Conservation (phyloP, 139 green algal species). For the Coelastrella sp. region DNA sequence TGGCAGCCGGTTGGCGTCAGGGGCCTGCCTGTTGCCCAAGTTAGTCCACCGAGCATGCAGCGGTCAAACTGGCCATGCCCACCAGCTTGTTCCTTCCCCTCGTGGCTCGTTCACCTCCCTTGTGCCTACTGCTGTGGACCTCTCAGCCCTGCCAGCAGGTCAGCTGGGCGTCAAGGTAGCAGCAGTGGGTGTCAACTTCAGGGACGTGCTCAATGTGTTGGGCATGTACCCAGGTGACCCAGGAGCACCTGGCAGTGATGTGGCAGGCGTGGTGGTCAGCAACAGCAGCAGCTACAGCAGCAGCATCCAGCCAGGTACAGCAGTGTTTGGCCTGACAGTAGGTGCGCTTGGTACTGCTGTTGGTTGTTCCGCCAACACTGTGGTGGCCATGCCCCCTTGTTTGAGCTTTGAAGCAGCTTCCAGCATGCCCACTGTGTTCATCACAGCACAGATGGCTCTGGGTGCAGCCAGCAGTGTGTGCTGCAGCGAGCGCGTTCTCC, state of each 20-base stretch:
- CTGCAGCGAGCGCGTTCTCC: slow-evolving; percentile 65
- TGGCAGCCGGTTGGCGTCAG: not conserved
- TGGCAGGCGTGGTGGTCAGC: slow-evolving; percentile 72
- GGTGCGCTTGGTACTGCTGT: slow-evolving; percentile 82
- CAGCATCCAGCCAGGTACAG: slow-evolving; percentile 58
- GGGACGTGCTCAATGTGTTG: slow-evolving; percentile 71
- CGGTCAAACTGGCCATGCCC: not conserved
- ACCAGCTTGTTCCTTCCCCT: slow-evolving; percentile 59
- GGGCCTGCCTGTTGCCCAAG: not conserved
- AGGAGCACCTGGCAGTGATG: slow-evolving; percentile 76
- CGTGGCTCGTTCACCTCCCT: slow-evolving; percentile 67
- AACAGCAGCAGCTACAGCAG: not conserved
- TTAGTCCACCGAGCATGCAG: too few relatives aligned
- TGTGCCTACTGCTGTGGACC: slow-evolving; percentile 49
- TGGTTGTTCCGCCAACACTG: slow-evolving; percentile 51
- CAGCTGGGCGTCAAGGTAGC: slow-evolving; percentile 72
- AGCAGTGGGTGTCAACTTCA: slow-evolving; percentile 91
- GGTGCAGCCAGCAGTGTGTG: slow-evolving; percentile 42
- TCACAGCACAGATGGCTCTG: slow-evolving; percentile 79
- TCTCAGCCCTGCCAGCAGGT: slow-evolving; percentile 27
- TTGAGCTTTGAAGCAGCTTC: slow-evolving; percentile 80
- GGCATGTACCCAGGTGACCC: slow-evolving; percentile 94
- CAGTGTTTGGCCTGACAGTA: slow-evolving; percentile 84
- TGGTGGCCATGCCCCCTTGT: slow-evolving; percentile 74
- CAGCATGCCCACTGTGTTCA: slow-evolving; percentile 84